Percentiles rank a stretch among this genome's conserved stretches.
These are phyloP conservation scores for Myxozyma nipponensis DNA, from an alignment of 805 yeast genomes.

Conservation along the genomic window DNA sequence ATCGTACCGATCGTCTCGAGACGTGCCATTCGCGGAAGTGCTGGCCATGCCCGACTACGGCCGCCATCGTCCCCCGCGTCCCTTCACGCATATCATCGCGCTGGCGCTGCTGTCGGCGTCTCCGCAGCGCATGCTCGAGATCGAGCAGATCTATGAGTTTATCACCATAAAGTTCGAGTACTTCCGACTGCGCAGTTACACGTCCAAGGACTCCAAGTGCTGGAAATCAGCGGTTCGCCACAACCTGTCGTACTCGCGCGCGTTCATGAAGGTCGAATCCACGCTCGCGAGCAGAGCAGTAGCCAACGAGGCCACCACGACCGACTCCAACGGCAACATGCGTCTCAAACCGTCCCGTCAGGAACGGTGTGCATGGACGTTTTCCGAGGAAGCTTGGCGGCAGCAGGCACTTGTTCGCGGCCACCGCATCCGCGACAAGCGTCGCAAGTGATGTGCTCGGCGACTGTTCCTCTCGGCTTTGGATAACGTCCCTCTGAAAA, in stretches of 20 bases:
- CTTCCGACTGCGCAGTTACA: conserved; percentile 1
- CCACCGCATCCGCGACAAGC: conserved; percentile 2
- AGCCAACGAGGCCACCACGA: background rate
- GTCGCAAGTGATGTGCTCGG: background rate
- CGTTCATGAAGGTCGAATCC: conserved; percentile 6
- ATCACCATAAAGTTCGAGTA: conserved; percentile 1
- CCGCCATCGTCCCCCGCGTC: conserved; percentile 6
- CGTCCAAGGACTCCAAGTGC: background rate
- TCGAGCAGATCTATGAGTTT: conserved; percentile 7
- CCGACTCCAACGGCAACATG: background rate
- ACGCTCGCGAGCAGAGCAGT: background rate
- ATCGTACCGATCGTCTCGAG: conserved; percentile 11
- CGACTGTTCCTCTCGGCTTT: background rate
- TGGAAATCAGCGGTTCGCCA: conserved; percentile 17
- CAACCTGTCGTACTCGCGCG: conserved; percentile 6
- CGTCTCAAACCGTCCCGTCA: background rate
- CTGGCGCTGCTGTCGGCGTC: conserved; percentile 8
- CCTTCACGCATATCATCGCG: conserved; percentile 13
- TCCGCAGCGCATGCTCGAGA: conserved; percentile 1
- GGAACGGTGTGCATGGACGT: conserved; percentile 8
- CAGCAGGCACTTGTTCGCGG: conserved; percentile 5
- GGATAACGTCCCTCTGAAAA: background rate
- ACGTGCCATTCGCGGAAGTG: conserved; percentile 6
- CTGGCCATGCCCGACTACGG: conserved; percentile 5
- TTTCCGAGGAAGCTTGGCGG: conserved; percentile 4